phyloP scores from a whole-genome alignment of 2,329 filamentous ascomycete genomes.

The Curvularia sp. region DNA sequence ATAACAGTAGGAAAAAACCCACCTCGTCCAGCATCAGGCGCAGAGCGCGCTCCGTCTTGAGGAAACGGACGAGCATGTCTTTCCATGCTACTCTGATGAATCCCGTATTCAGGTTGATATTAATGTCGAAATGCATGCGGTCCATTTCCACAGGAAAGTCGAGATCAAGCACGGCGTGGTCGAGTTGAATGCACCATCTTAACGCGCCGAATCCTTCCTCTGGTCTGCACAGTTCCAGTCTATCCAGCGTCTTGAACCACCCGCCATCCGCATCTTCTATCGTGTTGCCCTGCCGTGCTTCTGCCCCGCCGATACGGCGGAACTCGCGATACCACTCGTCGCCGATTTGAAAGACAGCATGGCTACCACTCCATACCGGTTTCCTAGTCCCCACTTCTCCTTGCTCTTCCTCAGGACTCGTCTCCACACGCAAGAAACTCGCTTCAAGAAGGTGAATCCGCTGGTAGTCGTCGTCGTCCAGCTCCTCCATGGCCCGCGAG shows the following conservation, averaged over 20 bases:
- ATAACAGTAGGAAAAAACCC: background rate
- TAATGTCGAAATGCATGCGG: slow-evolving; percentile 16
- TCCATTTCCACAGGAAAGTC: slow-evolving; percentile 23
- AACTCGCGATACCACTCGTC: slow-evolving; percentile 27
- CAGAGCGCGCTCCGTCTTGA: slow-evolving; percentile 34
- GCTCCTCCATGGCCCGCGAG: background rate
- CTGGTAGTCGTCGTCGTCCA: slow-evolving; percentile 30
- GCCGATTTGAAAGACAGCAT: slow-evolving; percentile 37
- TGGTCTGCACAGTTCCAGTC: slow-evolving; percentile 14
- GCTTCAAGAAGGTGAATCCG: slow-evolving; percentile 27
- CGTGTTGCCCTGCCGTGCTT: slow-evolving; percentile 1
- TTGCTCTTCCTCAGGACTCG: background rate
- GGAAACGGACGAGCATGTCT: slow-evolving; percentile 30
- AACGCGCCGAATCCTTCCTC: slow-evolving; percentile 29
- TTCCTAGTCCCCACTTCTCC: background rate
- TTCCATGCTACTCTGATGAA: slow-evolving; percentile 34
- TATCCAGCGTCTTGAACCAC: slow-evolving; percentile 12
- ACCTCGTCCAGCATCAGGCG: slow-evolving; percentile 34
- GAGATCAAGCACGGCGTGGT: slow-evolving; percentile 37
- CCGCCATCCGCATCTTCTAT: slow-evolving; percentile 1
- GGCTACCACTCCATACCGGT: slow-evolving; percentile 25
- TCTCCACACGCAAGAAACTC: slow-evolving; percentile 15
- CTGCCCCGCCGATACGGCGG: background rate
- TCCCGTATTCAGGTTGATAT: slow-evolving; percentile 11
- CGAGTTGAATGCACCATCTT: slow-evolving; percentile 39